Conservation (phyloP, 1,284 basidiomycete genomes). For the Puccinia hordei region DNA sequence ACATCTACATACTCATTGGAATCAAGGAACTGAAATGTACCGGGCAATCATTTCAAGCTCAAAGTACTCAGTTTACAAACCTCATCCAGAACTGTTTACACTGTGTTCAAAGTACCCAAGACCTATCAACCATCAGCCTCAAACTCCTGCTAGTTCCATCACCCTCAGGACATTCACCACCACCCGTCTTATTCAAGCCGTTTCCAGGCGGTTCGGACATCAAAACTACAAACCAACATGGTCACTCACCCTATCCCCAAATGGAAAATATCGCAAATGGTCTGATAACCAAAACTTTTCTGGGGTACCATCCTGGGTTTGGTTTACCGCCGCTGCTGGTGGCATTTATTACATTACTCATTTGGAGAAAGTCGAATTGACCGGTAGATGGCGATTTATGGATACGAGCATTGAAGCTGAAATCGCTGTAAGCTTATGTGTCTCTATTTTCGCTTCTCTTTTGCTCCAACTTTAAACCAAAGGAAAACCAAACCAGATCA, state of each 20-base stretch:
- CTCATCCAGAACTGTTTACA: not conserved
- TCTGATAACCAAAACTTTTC: not conserved
- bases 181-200: not conserved
- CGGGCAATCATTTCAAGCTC: not conserved
- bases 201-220: not conserved
- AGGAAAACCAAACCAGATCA: not conserved
- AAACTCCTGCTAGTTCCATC: not conserved
- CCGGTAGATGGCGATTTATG: constrained; percentile 58
- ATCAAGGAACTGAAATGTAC: constrained; percentile 9
- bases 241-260: not conserved
- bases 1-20: not conserved
- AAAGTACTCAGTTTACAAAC: not conserved
- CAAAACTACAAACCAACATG: not conserved
- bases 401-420: constrained; percentile 56
- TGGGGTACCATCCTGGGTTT: constrained; percentile 39
- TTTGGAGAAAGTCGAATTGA: constrained; percentile 57
- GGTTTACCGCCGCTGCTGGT: constrained; percentile 53
- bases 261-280: not conserved
- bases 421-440: constrained; percentile 37
- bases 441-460: not conserved
- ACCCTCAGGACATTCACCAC: not conserved
- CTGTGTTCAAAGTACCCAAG: not conserved
- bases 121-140: not conserved
- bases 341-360: constrained; percentile 57
- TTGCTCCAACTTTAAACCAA: not conserved